These are phyloP conservation scores for Stephanocyclus meneghinianus DNA, from an alignment of 352 stramenopile genomes.

Conservation along the genomic window DNA sequence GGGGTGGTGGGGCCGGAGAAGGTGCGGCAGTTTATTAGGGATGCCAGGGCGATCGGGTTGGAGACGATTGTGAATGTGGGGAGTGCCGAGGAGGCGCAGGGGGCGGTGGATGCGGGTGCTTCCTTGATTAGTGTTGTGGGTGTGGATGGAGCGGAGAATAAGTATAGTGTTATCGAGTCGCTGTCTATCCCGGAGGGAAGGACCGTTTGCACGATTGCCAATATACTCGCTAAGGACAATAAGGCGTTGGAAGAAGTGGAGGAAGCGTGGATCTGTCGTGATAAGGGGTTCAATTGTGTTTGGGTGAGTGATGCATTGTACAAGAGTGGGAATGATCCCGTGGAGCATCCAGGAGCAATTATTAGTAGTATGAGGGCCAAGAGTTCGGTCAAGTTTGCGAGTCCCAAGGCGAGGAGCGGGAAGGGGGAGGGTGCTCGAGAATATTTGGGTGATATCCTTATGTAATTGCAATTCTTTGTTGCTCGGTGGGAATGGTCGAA, in stretches of 20 bases:
- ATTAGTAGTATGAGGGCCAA: constrained; percentile 81
- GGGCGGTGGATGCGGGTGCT: constrained; percentile 61
- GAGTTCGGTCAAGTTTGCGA: constrained; percentile 76
- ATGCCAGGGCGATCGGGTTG: constrained; percentile 51
- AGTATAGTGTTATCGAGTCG: constrained; percentile 47
- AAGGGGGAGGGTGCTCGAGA: constrained; percentile 80
- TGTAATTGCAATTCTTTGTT: constrained; percentile 53
- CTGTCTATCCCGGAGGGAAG: constrained; percentile 55
- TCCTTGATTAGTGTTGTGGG: constrained; percentile 60
- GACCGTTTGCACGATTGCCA: constrained; percentile 64
- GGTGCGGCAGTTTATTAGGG: constrained; percentile 55
- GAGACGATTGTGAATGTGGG: constrained; percentile 71
- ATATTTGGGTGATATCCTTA: constrained; percentile 85
- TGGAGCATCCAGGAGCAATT: constrained; percentile 78
- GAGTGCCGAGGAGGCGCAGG: constrained; percentile 65
- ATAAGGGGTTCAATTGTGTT: constrained; percentile 79
- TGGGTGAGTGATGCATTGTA: constrained; percentile 82
- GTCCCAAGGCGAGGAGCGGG: constrained; percentile 68
- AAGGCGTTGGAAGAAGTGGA: constrained; percentile 81
- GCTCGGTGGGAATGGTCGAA: too few species aligned
- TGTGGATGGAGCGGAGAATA: constrained; percentile 44
- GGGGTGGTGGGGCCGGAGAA: constrained; percentile 62
- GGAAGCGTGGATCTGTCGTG: constrained; percentile 77
- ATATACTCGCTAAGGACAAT: constrained; percentile 69
- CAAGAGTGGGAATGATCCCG: constrained; percentile 72